Evolutionary conservation across 768 basidiomycete species (phyloP), one percentile per base, ranked within the genome.

Genomic region (Leccinum ochraceum): DNA sequence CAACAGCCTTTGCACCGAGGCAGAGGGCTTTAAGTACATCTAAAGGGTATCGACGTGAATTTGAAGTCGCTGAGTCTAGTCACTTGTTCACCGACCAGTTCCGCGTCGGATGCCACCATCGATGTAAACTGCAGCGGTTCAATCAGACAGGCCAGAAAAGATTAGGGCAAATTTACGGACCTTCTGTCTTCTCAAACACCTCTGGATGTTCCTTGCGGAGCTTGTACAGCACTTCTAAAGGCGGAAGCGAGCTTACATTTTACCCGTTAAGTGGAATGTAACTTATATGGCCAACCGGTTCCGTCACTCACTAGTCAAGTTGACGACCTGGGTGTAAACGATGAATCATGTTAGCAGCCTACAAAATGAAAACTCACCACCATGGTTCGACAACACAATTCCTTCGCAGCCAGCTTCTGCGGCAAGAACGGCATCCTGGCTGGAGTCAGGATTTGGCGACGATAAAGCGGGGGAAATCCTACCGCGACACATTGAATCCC

Each of bases 21-120:
- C 93, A 95, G 10, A 96, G 76, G 0, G 94, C 94, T 74, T 96
- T 97, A 53, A 97, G 76, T 16, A 95, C 87, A 75, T 95, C 94
- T 82, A 60, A 22, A 37, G 59, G 22, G 42, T 20, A 44, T 44
- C n/a, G n/a, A 32, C 7, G 8, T 61, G 20, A 55, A 53, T 53
- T 34, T 34, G 11, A 50, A 51, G 16, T 10, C 5, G 1, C 50
- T 16, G 13, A 54, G 36, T 51, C 16, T 39, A 17, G 24, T 34
- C 13, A 20, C 36, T 24, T 51, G 16, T 60, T 56, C 49, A 69
- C 77, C 42, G 59, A 86, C 88, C 88, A 60, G 92, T 94, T 16
- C 94, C 94, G 53, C 94, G 83, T 53, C 81, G 79, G 26, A 92
- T 76, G 74, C 61, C 75, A 74, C 94, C 94, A 67, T 97, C 94